phyloP scores from a whole-genome alignment of 2,329 filamentous ascomycete genomes.

The Aschersonia sp. region DNA sequence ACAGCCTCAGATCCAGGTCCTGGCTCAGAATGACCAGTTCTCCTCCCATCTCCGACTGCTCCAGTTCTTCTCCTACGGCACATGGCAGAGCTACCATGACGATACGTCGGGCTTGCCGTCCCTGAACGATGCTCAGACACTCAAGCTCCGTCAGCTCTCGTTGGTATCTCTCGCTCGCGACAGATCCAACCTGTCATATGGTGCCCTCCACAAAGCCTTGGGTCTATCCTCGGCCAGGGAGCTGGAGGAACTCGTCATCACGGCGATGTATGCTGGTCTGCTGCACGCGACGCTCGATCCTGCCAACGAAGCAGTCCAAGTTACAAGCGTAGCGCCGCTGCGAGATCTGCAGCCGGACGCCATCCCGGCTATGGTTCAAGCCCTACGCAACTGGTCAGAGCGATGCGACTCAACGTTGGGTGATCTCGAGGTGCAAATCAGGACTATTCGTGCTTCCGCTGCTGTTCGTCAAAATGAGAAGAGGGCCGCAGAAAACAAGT shows the following conservation, averaged over 20 bases:
- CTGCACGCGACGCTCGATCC: constrained; percentile 75
- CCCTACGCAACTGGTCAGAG: constrained; percentile 61
- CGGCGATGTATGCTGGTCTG: constrained; percentile 74
- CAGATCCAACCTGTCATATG: constrained; percentile 56
- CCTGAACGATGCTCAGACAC: constrained; percentile 56
- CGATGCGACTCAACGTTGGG: constrained; percentile 61
- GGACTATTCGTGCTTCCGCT: constrained; percentile 45
- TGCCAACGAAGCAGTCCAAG: constrained; percentile 54
- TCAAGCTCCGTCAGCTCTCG: constrained; percentile 83
- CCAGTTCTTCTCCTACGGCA: constrained; percentile 85
- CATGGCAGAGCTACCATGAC: constrained; percentile 56
- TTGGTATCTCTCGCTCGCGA: constrained; percentile 68
- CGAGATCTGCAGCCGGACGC: constrained; percentile 70
- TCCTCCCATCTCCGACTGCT: constrained; percentile 54
- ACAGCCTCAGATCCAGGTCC: constrained; percentile 61
- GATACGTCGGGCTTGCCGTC: constrained; percentile 42
- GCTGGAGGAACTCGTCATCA: constrained; percentile 76
- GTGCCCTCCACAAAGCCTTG: constrained; percentile 49
- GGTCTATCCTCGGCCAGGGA: constrained; percentile 51
- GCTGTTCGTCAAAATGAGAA: constrained; percentile 35
- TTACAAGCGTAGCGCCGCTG: constrained; percentile 69
- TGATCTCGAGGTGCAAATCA: constrained; percentile 64
- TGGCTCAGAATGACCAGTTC: constrained; percentile 48
- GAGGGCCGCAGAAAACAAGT: constrained; percentile 28
- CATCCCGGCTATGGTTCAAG: constrained; percentile 51